Evolutionary conservation across 2,329 filamentous ascomycete genomes (phyloP).

Genomic region (Penicillium freii): DNA sequence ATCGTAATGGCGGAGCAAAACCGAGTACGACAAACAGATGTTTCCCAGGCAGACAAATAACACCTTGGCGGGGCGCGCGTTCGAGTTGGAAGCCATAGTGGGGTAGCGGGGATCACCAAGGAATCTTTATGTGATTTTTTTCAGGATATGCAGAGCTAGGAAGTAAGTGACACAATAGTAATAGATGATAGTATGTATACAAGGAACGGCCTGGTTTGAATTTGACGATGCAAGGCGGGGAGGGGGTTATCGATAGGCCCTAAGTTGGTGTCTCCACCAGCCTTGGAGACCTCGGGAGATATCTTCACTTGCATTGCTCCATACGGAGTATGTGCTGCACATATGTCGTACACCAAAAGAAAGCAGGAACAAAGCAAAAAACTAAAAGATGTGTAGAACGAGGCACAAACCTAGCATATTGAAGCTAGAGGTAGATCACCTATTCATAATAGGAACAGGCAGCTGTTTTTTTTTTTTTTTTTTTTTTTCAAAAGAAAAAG

Average conservation of each 20-base stretch:
- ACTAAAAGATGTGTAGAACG: neutral
- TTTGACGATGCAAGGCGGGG: slow-evolving; percentile 2
- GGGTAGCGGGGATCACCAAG: neutral
- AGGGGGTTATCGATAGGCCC: slow-evolving; percentile 11
- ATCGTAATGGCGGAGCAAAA: neutral
- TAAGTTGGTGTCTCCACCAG: neutral
- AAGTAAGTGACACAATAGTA: neutral
- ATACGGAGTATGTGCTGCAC: neutral
- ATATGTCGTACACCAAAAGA: neutral
- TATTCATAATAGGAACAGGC: slow-evolving; percentile 1
- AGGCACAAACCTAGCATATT: neutral
- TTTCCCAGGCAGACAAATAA: slow-evolving; percentile 97
- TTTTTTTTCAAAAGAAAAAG: neutral
- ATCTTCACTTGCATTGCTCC: slow-evolving; percentile 1
- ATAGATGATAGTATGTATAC: neutral
- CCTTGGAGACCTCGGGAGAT: neutral
- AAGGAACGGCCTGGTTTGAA: neutral
- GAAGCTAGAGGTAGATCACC: neutral
- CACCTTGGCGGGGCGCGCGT: slow-evolving; percentile 58
- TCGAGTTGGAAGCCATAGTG: slow-evolving; percentile 24
- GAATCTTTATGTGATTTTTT: neutral
- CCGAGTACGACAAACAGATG: slow-evolving; percentile 62
- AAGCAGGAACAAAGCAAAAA: neutral
- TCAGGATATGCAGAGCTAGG: neutral
- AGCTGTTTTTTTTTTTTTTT: neutral